Base-by-base conservation (phyloP, 371 early-diverging fungal genomes). In the Apophysomyces elegans region DNA sequence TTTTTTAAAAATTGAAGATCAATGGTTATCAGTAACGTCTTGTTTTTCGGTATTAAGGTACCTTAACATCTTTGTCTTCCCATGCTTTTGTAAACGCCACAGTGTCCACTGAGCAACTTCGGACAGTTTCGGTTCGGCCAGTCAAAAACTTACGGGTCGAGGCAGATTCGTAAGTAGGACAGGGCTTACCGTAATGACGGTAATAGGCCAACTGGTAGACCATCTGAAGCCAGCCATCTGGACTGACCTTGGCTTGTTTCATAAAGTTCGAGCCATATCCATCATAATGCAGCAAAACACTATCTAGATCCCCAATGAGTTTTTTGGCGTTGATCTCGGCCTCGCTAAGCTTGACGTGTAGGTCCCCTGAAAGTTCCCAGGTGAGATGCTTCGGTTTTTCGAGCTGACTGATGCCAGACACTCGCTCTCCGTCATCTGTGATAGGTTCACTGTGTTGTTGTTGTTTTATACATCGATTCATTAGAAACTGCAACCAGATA, bases 181-280 rank as follows among this genome's bases (percentile, higher is more conserved):
- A 86, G 26, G 82, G 74, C 38, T 80, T 63, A 18, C 87, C 84
- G 67, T 93, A 91, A 16, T 92, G 76, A 39, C 90, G 84, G 74
- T 86, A 91, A 79, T 91, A 95, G 7, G 93, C 89, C 0, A 95
- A 77, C 78, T 96, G 96, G 38, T 94, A 70, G 0, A 88, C 92
- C 87, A 97, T 90, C 77, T 97, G 96, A 56, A 92, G 77, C 80
- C 88, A 96, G 1, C 94, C 94, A 75, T 96, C 96, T 2, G 96
- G 95, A 41, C 82, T 82, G 58, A 77, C 69, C 69, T 78, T 85
- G 71, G 87, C 86, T 57, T 85, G 79, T 83, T 96, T 96, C 78
- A 97, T 90, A 70, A 86, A 92, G 64, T 90, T 79, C 39, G 90
- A 84, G 5, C 98, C 98, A 71, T 89, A 95, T 11, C 82, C 83